Conservation (phyloP, 148 eudicot genomes). For the Camellia granthamiana region DNA sequence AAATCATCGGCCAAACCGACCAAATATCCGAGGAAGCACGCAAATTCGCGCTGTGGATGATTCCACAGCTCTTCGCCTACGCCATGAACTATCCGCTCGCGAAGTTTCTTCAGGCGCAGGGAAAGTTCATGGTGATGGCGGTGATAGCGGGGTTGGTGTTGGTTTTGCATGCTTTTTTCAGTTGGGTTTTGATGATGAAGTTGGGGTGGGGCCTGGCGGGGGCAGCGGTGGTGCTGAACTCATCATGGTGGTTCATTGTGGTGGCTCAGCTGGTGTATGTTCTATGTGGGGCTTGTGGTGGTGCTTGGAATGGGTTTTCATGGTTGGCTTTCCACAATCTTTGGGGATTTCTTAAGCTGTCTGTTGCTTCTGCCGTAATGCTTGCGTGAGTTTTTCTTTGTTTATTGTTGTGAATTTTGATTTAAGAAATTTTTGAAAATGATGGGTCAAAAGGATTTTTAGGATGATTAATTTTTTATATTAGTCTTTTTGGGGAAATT, state of each 20-base stretch:
- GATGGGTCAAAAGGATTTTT: too few relatives aligned
- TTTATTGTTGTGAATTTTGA: not conserved
- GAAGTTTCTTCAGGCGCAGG: slow-evolving; percentile 19
- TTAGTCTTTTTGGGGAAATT: too few relatives aligned
- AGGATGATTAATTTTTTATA: too few relatives aligned
- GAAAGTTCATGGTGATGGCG: slow-evolving; percentile 14
- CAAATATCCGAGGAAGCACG: slow-evolving; percentile 25
- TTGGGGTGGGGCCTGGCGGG: slow-evolving; percentile 21
- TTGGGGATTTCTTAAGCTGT: slow-evolving; percentile 20
- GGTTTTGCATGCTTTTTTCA: slow-evolving; percentile 9
- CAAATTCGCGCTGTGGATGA: slow-evolving; percentile 28
- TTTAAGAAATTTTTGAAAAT: not conserved
- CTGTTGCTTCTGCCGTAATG: slow-evolving; percentile 20
- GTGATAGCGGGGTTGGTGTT: slow-evolving; percentile 1
- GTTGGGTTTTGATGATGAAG: slow-evolving; percentile 23
- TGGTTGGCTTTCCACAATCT: slow-evolving; percentile 15
- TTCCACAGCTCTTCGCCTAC: slow-evolving; percentile 47
- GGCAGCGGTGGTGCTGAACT: slow-evolving; percentile 22
- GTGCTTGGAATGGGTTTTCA: slow-evolving; percentile 19
- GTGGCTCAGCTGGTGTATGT: slow-evolving; percentile 9
- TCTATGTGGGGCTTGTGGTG: slow-evolving; percentile 1
- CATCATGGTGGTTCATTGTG: slow-evolving; percentile 25
- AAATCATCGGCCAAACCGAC: slow-evolving; percentile 26
- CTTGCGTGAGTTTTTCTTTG: slow-evolving; percentile 1
- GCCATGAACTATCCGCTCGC: slow-evolving; percentile 30